Evolutionary conservation across 345 rosid species (phyloP), one percentile per base, ranked within the genome.

Genomic region (Linum lewisii): DNA sequence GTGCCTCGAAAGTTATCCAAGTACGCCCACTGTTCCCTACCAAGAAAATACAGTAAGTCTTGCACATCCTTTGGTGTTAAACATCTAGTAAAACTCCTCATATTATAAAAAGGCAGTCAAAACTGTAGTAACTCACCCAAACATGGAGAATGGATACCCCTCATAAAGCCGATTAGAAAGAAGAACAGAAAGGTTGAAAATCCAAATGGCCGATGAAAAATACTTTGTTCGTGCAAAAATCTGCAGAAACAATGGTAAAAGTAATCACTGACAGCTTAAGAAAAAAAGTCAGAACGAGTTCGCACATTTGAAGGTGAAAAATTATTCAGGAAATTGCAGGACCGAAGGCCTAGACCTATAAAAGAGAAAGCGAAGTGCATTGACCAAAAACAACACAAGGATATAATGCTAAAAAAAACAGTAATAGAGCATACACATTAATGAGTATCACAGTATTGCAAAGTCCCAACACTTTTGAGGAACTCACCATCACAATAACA

Each of bases 1-100:
- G 82, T 81, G 59, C 98, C 98, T 24, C 95, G 80, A 66, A 75
- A 83, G 66, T 77, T 82, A 69, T 92, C 97, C 74, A 92, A 72
- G 70, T 73, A 84, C 60, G 75, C 70, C 84, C 83, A 92, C n/a
- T 53, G 80, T 69, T 59, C 76, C 78, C 97, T 92, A 72, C 42
- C 58, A 56, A 29, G 20, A 37, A 69, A 57, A 22, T 53, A 61
- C 49, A 62, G 52, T 22, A 57, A 42, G 59, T 59, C 18, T 21
- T 60, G 22, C 61, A 53, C 37, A 21, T 11, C 60, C 21, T 58
- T 42, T 68, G 24, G 6, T 19, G 58, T n/a, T 19, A 36, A 21
- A 68, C 57, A 65, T 52, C 19, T 52, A 53, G 20, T 62, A 19
- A 58, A 61, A 51, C 10, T 7, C 13, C 8, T 50, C n/a, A n/a